Conservation (phyloP, 2,329 filamentous ascomycete genomes). For the Spiromastix sp. region DNA sequence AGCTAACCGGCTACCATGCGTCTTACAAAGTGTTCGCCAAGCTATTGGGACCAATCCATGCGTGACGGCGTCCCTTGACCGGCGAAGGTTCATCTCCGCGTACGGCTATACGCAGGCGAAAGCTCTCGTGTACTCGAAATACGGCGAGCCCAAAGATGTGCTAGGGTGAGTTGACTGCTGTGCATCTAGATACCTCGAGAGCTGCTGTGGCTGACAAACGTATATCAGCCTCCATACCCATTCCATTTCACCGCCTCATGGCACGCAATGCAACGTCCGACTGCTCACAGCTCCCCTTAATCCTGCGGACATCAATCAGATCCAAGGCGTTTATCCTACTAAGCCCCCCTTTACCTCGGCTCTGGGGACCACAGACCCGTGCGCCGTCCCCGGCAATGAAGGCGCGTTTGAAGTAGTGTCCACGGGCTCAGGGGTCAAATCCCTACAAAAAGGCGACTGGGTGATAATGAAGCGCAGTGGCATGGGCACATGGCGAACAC, state of each 20-base stretch:
- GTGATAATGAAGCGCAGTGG: slow-evolving; percentile 75
- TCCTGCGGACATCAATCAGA: slow-evolving; percentile 94
- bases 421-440: slow-evolving; percentile 51
- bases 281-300: slow-evolving; percentile 89
- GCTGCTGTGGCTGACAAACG: background rate
- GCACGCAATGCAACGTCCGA: slow-evolving; percentile 64
- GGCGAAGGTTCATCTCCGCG: slow-evolving; percentile 31
- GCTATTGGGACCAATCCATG: too few relatives aligned
- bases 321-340: slow-evolving; percentile 90
- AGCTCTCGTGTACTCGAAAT: slow-evolving; percentile 37
- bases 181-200: background rate
- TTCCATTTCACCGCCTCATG: slow-evolving; percentile 41
- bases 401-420: slow-evolving; percentile 84
- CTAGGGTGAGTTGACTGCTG: slow-evolving; percentile 23
- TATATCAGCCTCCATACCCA: slow-evolving; percentile 34
- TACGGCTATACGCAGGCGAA: slow-evolving; percentile 42
- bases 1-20: too few relatives aligned
- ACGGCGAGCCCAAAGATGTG: slow-evolving; percentile 40
- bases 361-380: slow-evolving; percentile 66
- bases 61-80: slow-evolving; percentile 11
- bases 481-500: slow-evolving; percentile 91
- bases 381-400: slow-evolving; percentile 62
- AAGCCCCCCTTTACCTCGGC: slow-evolving; percentile 66
- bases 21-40: too few relatives aligned
- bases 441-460: slow-evolving; percentile 73